A percentile compares a stretch with the other conserved stretches of the same genome.
Evolutionary conservation across 768 basidiomycete genomes (phyloP).

Genomic region (Mrakia blollopis): DNA sequence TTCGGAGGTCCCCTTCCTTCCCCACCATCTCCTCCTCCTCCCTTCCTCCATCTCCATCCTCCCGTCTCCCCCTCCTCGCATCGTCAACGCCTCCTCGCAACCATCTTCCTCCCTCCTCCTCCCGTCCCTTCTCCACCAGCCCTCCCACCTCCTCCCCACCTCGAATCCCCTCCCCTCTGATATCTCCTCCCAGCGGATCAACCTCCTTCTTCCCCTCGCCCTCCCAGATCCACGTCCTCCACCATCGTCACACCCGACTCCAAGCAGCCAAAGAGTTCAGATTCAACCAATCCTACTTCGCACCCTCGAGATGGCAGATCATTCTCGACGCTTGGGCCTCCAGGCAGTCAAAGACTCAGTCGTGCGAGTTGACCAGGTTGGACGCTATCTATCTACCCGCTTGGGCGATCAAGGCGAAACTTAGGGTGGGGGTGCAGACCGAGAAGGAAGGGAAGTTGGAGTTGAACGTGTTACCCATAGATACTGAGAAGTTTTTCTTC

Average conservation of each 20-base stretch:
- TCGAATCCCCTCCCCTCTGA: too few relatives aligned
- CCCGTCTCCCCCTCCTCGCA: constrained; percentile 26
- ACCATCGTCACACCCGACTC: too few relatives aligned
- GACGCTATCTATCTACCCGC: neutral
- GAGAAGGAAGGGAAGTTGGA: neutral
- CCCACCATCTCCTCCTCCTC: constrained; percentile 7
- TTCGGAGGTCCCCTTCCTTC: constrained; percentile 32
- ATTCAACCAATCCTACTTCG: too few relatives aligned
- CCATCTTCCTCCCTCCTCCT: constrained; percentile 28
- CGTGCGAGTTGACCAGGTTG: neutral
- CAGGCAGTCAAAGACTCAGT: neutral
- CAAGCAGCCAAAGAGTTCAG: too few relatives aligned
- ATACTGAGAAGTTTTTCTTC: neutral
- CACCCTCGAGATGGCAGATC: neutral
- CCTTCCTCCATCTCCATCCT: constrained; percentile 21
- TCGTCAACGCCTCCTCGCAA: constrained; percentile 21
- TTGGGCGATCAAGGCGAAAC: neutral
- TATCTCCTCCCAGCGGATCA: too few relatives aligned
- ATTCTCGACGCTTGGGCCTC: too few relatives aligned
- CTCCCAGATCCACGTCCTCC: neutral
- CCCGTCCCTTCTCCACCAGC: constrained; percentile 39
- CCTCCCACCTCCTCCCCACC: constrained; percentile 40
- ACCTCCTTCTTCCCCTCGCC: too few relatives aligned
- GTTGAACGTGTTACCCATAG: neutral
- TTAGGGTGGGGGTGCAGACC: neutral